Percentiles rank a stretch among this genome's conserved stretches.
Conservation (phyloP, 2,329 filamentous ascomycete genomes). For the Alternaria infectoria region DNA sequence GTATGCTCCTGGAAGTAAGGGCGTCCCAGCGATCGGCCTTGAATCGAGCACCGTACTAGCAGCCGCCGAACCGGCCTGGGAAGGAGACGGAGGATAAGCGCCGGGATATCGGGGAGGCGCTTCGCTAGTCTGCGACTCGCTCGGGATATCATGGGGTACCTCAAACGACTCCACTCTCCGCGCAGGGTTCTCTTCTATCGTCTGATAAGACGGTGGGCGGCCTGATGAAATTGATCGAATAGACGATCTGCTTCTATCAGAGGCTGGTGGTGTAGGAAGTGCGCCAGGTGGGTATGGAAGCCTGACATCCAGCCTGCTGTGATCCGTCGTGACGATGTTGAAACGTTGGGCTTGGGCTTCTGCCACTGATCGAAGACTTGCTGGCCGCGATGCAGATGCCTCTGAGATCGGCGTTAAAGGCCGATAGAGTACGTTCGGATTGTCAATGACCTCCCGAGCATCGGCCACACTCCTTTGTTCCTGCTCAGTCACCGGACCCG, state of each 20-base stretch:
- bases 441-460: not conserved
- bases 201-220: not conserved
- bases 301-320: fast-evolving
- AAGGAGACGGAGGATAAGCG: not conserved
- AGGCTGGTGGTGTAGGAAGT: not conserved
- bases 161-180: not conserved
- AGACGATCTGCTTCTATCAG: not conserved
- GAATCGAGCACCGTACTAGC: not conserved
- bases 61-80: not conserved
- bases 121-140: not conserved
- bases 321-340: not conserved
- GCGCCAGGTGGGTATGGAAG: not conserved
- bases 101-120: not conserved
- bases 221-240: not conserved
- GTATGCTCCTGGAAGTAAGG: not conserved
- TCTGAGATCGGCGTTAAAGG: not conserved
- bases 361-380: not conserved
- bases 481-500: not conserved
- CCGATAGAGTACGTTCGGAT: not conserved
- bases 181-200: not conserved
- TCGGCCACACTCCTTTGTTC: not conserved
- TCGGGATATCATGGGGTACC: not conserved
- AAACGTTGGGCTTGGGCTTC: fast-evolving
- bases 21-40: not conserved
- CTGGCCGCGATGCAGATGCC: not conserved